Evolutionary conservation across 2,329 filamentous ascomycete genomes (phyloP), one percentile per base, ranked within the genome.

Genomic region (Zalaria obscura): DNA sequence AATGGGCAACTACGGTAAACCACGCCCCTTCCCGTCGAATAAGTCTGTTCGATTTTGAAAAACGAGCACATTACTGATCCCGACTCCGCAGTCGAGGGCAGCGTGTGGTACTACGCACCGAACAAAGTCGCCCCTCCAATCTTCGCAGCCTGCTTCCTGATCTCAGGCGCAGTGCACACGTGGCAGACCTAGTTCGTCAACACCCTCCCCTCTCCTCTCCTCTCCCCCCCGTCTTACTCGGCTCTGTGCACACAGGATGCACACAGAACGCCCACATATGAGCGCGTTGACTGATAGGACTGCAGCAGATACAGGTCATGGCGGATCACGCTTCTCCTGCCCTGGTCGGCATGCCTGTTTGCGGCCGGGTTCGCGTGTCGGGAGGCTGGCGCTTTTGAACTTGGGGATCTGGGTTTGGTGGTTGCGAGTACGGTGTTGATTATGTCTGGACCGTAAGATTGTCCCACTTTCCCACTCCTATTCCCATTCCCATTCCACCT

Each of bases 311-410:
- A 48, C 39, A 41, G 43, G 27, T 41, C 40, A 7, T 78, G 72
- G 68, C 66, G 65, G 39, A 59, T 76, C 9, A 75, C 71, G 0
- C 56, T 67, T 0, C 56, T 79, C 3, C 70, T 76, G 25, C 65
- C 72, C 5, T 67, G 73, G 55, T 72, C 69, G 36, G 66, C 67
- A 5, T 52, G 72, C 1, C 52, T 79, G n/a, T 77, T 78, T 55
- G 65, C 66, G 0, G 61, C 57, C 2, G 74, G 75, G 25, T 78
- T 76, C 50, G 61, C 65, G 3, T 48, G 73, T 27, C 65, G 73
- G 3, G 67, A 68, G 49, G 63, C 64, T n/a, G 69, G 68, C 1
- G 64, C 73, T 2, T 70, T 63, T 48, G 53, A 75, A 50, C 69
- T 69, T 41, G 47, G 62, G 5, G 66, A 60, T 39, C 48, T 63